Percentiles rank a stretch among this genome's conserved stretches.
These are phyloP conservation scores for Juncus effusus DNA, from an alignment of 176 grass and related monocot genomes.

Conservation along the genomic window DNA sequence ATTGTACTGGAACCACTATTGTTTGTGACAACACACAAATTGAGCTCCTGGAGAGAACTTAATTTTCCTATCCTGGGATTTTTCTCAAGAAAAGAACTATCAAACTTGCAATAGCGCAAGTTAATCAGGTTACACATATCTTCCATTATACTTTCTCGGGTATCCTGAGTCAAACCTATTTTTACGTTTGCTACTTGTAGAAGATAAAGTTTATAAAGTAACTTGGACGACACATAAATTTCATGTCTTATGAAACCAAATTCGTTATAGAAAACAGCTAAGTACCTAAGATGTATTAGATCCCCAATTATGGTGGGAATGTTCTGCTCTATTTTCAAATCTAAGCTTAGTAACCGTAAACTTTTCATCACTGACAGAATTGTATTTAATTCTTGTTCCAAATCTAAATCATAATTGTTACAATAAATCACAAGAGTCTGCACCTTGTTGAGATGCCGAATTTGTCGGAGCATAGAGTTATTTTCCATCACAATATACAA, in stretches of 20 bases:
- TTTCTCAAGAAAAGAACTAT: background rate
- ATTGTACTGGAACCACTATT: slow-evolving; percentile 2
- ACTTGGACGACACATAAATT: background rate
- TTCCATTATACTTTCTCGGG: background rate
- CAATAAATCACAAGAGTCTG: slow-evolving; percentile 14
- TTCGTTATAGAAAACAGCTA: background rate
- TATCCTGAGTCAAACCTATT: background rate
- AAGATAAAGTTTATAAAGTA: slow-evolving; percentile 12
- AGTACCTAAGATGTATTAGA: slow-evolving; percentile 16
- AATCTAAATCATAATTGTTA: slow-evolving; percentile 6
- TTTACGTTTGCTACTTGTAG: background rate
- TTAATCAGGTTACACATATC: slow-evolving; percentile 18
- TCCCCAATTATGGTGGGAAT: background rate
- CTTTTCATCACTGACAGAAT: slow-evolving; percentile 9
- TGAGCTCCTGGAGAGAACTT: slow-evolving; percentile 22
- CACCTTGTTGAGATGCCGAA: background rate
- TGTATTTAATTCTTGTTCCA: background rate
- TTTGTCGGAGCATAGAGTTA: slow-evolving; percentile 8
- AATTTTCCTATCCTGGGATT: slow-evolving; percentile 6
- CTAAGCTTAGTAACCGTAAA: slow-evolving; percentile 7
- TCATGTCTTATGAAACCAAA: background rate
- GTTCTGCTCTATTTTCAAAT: background rate
- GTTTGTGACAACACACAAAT: background rate
- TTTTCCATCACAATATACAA: slow-evolving; percentile 8
- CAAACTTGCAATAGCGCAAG: background rate